phyloP scores from a whole-genome alignment of 257 asterid species.

The Ehretia macrophylla region DNA sequence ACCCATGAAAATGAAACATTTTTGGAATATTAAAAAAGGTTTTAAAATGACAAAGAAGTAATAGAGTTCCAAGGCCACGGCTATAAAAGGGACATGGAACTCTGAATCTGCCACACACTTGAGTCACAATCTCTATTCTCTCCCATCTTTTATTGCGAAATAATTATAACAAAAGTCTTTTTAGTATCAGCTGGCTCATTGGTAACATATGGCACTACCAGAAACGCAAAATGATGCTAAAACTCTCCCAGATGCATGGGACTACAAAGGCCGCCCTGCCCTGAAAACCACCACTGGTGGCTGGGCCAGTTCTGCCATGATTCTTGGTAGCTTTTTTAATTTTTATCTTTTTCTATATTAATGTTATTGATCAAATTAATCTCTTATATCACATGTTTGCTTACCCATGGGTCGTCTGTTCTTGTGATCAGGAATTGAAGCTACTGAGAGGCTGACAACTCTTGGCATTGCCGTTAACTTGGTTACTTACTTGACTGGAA shows the following conservation, averaged over 20 bases:
- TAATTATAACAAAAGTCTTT: too few relatives aligned
- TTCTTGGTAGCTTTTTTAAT: conserved; percentile 1
- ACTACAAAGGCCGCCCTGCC: conserved; percentile 11
- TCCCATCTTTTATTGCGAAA: not conserved
- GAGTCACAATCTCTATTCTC: conserved; percentile 4
- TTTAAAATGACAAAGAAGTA: not conserved
- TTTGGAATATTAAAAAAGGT: not conserved
- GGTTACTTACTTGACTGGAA: conserved; percentile 65
- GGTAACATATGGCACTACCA: not conserved
- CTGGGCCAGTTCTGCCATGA: conserved; percentile 9
- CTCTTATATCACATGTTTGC: not conserved
- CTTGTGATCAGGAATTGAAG: conserved; percentile 46
- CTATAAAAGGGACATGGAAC: not conserved
- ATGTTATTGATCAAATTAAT: not conserved
- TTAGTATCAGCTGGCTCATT: not conserved
- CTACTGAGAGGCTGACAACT: conserved; percentile 67
- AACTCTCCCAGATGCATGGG: conserved; percentile 10
- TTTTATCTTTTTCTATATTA: not conserved
- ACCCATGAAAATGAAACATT: not conserved
- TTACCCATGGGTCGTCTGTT: not conserved
- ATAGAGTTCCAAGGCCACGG: not conserved
- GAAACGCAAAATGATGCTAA: conserved; percentile 7
- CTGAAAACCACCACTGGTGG: conserved; percentile 7
- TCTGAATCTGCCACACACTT: not conserved
- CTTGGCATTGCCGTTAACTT: conserved; percentile 81